Conservation (phyloP, 2,329 filamentous ascomycete species). For the Fusarium duplospermum region DNA sequence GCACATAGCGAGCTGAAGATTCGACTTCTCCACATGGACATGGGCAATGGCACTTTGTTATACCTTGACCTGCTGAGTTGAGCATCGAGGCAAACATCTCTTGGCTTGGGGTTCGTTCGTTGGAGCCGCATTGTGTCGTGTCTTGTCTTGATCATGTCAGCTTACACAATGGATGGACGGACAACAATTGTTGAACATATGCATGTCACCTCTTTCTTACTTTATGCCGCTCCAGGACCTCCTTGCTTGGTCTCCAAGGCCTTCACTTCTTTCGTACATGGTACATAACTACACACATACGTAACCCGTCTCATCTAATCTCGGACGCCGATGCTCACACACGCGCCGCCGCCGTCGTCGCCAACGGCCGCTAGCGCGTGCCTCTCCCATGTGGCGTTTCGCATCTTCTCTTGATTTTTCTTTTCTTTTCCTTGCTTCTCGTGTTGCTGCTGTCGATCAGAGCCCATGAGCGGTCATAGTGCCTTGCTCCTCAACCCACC, state of each 20-base stretch:
- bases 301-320: slow-evolving; percentile 36
- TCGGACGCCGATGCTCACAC: slow-evolving; percentile 31
- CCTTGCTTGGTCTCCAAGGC: slow-evolving; percentile 6
- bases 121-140: slow-evolving; percentile 4
- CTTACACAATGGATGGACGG: slow-evolving; percentile 17
- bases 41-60: slow-evolving; percentile 7
- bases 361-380: slow-evolving; percentile 44
- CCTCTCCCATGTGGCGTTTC: slow-evolving; percentile 39
- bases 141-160: slow-evolving; percentile 25
- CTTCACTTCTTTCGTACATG: slow-evolving; percentile 17
- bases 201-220: background rate
- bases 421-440: slow-evolving; percentile 10
- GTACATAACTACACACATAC: slow-evolving; percentile 7
- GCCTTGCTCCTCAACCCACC: slow-evolving; percentile 11
- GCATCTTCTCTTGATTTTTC: slow-evolving; percentile 12
- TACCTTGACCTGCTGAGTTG: background rate
- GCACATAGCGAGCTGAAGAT: slow-evolving; percentile 27
- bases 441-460: slow-evolving; percentile 22
- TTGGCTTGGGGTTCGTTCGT: background rate
- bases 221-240: slow-evolving; percentile 10
- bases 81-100: slow-evolving; percentile 4
- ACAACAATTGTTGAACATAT: background rate
- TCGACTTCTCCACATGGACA: slow-evolving; percentile 11
- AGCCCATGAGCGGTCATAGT: slow-evolving; percentile 6
- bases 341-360: slow-evolving; percentile 24